Evolutionary conservation across 2,329 filamentous ascomycete species (phyloP), one percentile per base, ranked within the genome.

Genomic region (Fusarium globosum): DNA sequence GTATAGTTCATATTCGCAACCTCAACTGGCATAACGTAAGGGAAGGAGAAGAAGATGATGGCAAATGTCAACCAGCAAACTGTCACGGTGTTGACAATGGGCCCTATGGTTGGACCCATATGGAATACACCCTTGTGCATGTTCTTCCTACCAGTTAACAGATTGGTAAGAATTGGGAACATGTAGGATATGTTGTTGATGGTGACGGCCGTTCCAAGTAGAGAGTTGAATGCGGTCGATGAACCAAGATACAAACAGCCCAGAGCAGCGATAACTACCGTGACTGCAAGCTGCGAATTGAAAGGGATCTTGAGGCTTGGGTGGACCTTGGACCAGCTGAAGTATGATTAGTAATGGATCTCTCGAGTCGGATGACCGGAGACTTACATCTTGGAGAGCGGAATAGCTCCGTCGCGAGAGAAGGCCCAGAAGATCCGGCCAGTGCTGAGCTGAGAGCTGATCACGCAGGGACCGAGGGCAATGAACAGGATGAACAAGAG

Each of bases 1-100:
- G 65, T 68, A 1, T 68, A 68, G 18, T 68, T 68, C 65, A 68
- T 68, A 3, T 68, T 68, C 7, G 33, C 35, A n/a, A 36, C 23
- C 11, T 67, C n/a, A 4, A 68, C 65, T 0, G 65, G 65, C 62
- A 60, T 67, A 10, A 67, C 52, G 7, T 68, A 68, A 0, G 65
- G 65, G 45, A 68, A 68, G 0, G 65, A 68, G 45, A 68, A 68
- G 7, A 68, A 68, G 1, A 68, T 8, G 10, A 68, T 67, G 2
- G 65, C 65, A 23, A 68, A 68, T 0, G 30, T 33, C 2, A 68
- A 18, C 65, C 65, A 68, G 2, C 62, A 60, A 1, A 67, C 39
- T 4, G 52, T 67, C 1, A 68, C 62, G 0, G 6, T 36, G 10
- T 68, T 68, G 0, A 68, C 62, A 7, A 68, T 67, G 1, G 62